Conservation (phyloP, 2,329 filamentous ascomycete genomes). For the Fusarium scirpi region DNA sequence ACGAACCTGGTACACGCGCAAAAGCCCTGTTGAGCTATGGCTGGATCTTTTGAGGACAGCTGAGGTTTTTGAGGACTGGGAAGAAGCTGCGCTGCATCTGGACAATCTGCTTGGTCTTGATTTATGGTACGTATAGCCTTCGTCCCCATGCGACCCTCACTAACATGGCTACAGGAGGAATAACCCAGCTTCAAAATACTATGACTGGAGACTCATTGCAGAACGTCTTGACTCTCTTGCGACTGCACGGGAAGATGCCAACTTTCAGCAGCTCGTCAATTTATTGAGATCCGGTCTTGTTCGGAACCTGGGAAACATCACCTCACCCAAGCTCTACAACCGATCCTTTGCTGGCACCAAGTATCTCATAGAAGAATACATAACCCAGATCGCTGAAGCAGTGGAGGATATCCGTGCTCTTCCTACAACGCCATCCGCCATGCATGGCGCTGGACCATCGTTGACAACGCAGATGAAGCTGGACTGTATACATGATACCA, state of each 20-base stretch:
- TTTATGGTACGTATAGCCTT: slow-evolving; percentile 69
- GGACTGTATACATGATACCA: slow-evolving; percentile 86
- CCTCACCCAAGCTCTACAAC: slow-evolving; percentile 83
- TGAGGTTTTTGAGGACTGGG: slow-evolving; percentile 84
- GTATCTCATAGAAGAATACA: slow-evolving; percentile 89
- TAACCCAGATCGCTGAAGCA: slow-evolving; percentile 83
- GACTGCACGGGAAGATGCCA: slow-evolving; percentile 74
- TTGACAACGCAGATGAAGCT: slow-evolving; percentile 82
- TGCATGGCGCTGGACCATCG: slow-evolving; percentile 53
- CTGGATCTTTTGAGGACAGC: slow-evolving; percentile 74
- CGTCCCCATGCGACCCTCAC: neutral
- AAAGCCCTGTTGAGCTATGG: slow-evolving; percentile 73
- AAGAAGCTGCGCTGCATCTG: slow-evolving; percentile 83
- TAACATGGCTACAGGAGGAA: slow-evolving; percentile 72
- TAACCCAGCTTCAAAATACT: slow-evolving; percentile 82
- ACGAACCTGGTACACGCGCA: slow-evolving; percentile 73
- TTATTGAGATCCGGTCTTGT: slow-evolving; percentile 82
- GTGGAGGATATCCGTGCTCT: slow-evolving; percentile 80
- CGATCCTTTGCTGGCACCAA: slow-evolving; percentile 90
- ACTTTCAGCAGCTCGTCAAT: slow-evolving; percentile 81
- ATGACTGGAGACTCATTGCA: slow-evolving; percentile 87
- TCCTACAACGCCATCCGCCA: slow-evolving; percentile 64
- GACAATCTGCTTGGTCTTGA: slow-evolving; percentile 85
- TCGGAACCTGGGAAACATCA: slow-evolving; percentile 92
- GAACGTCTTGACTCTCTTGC: slow-evolving; percentile 79